Percentiles rank a stretch among this genome's conserved stretches.
Evolutionary conservation across 331 rosid genomes (phyloP).

Genomic region (Erythrophleum ivorense): DNA sequence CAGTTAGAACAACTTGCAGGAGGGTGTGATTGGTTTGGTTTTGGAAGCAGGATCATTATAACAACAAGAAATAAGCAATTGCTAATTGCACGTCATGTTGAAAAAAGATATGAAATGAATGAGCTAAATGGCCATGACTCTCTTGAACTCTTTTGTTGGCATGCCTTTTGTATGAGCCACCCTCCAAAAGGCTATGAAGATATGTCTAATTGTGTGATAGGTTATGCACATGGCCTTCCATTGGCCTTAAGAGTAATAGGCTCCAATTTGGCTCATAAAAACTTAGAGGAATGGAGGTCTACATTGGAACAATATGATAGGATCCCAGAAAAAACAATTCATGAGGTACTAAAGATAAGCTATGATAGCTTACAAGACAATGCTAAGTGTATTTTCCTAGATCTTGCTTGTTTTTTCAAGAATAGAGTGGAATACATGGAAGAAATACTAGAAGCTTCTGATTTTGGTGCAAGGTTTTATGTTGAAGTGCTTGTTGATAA

Average conservation of each 20-base stretch:
- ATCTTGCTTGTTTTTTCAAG: conserved; percentile 39
- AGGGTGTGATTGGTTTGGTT: conserved; percentile 34
- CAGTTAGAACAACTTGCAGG: conserved; percentile 17
- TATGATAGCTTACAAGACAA: background rate
- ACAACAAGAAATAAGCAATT: conserved; percentile 32
- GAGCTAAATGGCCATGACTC: background rate
- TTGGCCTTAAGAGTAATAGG: conserved; percentile 36
- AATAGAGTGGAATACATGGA: background rate
- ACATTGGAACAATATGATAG: background rate
- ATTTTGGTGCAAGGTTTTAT: background rate
- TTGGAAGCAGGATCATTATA: conserved; percentile 36
- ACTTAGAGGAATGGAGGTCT: background rate
- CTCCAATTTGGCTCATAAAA: background rate
- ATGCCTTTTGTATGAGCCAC: conserved; percentile 26
- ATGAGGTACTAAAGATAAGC: conserved; percentile 35
- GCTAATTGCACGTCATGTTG: background rate
- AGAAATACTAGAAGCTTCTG: conserved; percentile 14
- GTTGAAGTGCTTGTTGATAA: conserved; percentile 32
- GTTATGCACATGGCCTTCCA: conserved; percentile 37
- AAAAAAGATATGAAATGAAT: conserved; percentile 6
- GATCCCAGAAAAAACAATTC: background rate
- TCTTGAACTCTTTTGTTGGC: conserved; percentile 30
- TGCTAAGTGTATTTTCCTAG: conserved; percentile 9
- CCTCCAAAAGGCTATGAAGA: background rate
- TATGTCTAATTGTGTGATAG: background rate